Conservation (phyloP, 257 asterid genomes). For the Lantana camara region DNA sequence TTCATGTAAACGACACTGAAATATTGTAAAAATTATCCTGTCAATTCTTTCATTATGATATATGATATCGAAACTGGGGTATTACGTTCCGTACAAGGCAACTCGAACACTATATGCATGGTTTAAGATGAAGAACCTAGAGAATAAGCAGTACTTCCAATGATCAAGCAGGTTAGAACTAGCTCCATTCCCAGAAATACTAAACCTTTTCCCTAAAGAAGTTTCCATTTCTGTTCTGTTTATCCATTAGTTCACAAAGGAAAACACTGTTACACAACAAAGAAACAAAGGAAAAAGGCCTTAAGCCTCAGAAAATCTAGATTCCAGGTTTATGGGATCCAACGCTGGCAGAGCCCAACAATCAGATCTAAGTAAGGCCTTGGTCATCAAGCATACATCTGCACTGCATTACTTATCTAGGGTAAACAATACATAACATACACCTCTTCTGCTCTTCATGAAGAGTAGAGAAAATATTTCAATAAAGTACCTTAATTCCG, state of each 20-base stretch:
- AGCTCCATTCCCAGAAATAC: conserved; percentile 8
- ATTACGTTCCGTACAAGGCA: not conserved
- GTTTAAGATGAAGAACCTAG: not conserved
- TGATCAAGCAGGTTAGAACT: conserved; percentile 1
- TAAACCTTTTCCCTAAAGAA: not conserved
- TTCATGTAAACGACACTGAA: conserved; percentile 91
- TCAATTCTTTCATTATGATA: conserved; percentile 8
- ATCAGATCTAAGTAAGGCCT: not conserved
- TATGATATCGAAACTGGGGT: conserved; percentile 4
- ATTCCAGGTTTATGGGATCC: not conserved
- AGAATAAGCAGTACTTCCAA: conserved; percentile 8
- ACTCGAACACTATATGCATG: not conserved
- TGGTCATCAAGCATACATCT: not conserved
- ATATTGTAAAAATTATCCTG: conserved; percentile 24
- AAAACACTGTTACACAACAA: not conserved
- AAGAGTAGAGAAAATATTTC: conserved; percentile 4
- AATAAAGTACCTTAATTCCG: conserved; percentile 65
- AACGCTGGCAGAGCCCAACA: conserved; percentile 1
- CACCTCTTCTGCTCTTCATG: not conserved
- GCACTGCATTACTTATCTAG: not conserved
- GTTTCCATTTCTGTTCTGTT: not conserved
- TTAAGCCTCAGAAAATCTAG: not conserved
- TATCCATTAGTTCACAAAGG: not conserved
- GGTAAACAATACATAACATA: not conserved
- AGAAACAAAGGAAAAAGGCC: not conserved